Evolutionary conservation across 2,329 filamentous ascomycete species (phyloP), one percentile per base, ranked within the genome.

Genomic region (Grosmannia serpens): DNA sequence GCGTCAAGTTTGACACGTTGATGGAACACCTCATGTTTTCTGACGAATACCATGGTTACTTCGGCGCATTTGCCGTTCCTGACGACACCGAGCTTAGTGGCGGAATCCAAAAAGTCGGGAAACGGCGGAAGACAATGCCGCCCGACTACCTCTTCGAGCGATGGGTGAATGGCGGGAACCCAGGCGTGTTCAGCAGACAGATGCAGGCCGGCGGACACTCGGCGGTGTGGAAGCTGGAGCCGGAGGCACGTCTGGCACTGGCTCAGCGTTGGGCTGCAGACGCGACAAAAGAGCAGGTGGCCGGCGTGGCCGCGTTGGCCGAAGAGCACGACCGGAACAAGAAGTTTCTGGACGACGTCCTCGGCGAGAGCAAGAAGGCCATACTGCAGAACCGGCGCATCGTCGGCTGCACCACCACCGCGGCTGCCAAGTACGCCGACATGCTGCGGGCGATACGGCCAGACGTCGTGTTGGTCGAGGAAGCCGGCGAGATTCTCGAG

Each of bases 401-500:
- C 15, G 84, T 91, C 50, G 85, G 77, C 0, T 88, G 84, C 62
- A 91, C 87, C 0, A 90, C 87, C 0, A 90, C 84, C 0, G 85
- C 74, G 0, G 86, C 86, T 0, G 84, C 87, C 0, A 89, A 77
- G 69, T 79, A 86, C 55, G 70, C 75, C 0, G 69, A 76, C 0
- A 72, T 80, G 1, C 75, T 90, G 10, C 75, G 75, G 5, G 71
- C 75, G 0, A 79, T 78, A 0, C 68, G 70, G 0, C 83, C 85
- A 0, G 81, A 83, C 1, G 73, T 88, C 3, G 69, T 89, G 1
- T 66, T 91, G 0, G 80, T 88, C 0, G 87, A 90, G 67, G 87
- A 90, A 68, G 87, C 86, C 0, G 87, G 85, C 1, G 86, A 90
- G 62, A 87, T 90, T 4, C 72, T 89, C 0, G 87, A 90, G 67